phyloP scores from a whole-genome alignment of 2,329 filamentous ascomycete genomes.

The Plenodomus biglobosus region DNA sequence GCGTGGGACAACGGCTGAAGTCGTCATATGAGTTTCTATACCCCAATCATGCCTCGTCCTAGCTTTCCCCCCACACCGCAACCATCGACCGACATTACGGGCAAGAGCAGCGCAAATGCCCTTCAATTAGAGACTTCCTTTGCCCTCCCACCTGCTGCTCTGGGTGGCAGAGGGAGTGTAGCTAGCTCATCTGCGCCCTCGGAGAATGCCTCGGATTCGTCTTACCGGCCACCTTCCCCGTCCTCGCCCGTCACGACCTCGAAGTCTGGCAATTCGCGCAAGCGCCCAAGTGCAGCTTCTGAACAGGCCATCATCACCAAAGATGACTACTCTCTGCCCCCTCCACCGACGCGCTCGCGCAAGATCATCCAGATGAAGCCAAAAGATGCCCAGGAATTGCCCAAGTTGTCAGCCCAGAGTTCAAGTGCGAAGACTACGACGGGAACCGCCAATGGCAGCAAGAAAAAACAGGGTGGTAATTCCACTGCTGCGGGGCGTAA shows the following conservation, averaged over 20 bases:
- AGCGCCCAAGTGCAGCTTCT: slow-evolving; percentile 32
- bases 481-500: slow-evolving; percentile 88
- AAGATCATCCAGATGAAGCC: slow-evolving; percentile 99
- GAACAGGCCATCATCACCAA: slow-evolving; percentile 51
- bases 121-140: slow-evolving; percentile 68
- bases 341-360: slow-evolving; percentile 84
- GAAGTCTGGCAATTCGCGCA: slow-evolving; percentile 36
- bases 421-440: slow-evolving; percentile 24
- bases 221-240: slow-evolving; percentile 53
- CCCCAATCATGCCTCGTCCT: slow-evolving; percentile 63
- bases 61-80: slow-evolving; percentile 73
- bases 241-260: slow-evolving; percentile 37
- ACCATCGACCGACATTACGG: slow-evolving; percentile 77
- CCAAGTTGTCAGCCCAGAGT: slow-evolving; percentile 23
- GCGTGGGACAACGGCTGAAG: slow-evolving; percentile 11
- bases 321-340: slow-evolving; percentile 77
- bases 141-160: slow-evolving; percentile 74
- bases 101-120: slow-evolving; percentile 66
- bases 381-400: slow-evolving; percentile 32
- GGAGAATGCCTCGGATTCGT: slow-evolving; percentile 54
- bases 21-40: slow-evolving; percentile 19
- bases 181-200: slow-evolving; percentile 51
- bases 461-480: slow-evolving; percentile 70
- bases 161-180: slow-evolving; percentile 52
- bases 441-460: slow-evolving; percentile 49